phyloP scores from a whole-genome alignment of 2,329 filamentous ascomycete species.

The Didymellaceae sp. region DNA sequence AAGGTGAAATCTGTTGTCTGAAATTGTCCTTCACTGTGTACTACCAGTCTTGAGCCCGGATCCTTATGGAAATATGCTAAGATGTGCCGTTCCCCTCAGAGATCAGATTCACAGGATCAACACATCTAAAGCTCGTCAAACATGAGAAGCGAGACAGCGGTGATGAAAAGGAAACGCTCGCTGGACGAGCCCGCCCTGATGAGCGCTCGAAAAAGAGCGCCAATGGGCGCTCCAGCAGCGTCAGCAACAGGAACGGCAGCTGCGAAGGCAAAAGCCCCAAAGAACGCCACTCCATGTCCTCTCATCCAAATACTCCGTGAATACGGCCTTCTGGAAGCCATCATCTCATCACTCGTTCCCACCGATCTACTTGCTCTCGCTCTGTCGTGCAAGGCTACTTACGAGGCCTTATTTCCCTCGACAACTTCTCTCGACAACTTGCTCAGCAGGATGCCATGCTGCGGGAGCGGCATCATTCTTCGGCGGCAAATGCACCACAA shows the following conservation, averaged over 20 bases:
- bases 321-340: conserved; percentile 38
- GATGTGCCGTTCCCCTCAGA: background rate
- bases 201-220: conserved; percentile 19
- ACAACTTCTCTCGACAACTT: conserved; percentile 38
- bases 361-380: conserved; percentile 40
- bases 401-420: conserved; percentile 33
- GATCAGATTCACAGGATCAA: background rate
- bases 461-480: conserved; percentile 35
- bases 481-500: conserved; percentile 31
- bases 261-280: background rate
- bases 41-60: background rate
- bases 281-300: conserved; percentile 15
- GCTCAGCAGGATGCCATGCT: conserved; percentile 35
- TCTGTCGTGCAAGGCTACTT: conserved; percentile 33
- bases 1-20: too few relatives aligned
- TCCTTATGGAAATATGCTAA: conserved; percentile 8
- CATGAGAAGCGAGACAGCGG: conserved; percentile 1
- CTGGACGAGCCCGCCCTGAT: conserved; percentile 1
- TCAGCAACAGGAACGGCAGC: background rate
- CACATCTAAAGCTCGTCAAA: background rate
- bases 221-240: background rate
- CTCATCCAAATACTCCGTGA: conserved; percentile 31
- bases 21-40: background rate
- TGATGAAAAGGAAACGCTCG: conserved; percentile 34
- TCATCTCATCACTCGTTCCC: conserved; percentile 33